These are phyloP conservation scores for Vaucheria bursata DNA, from an alignment of 352 stramenopile species.

Conservation along the genomic window DNA sequence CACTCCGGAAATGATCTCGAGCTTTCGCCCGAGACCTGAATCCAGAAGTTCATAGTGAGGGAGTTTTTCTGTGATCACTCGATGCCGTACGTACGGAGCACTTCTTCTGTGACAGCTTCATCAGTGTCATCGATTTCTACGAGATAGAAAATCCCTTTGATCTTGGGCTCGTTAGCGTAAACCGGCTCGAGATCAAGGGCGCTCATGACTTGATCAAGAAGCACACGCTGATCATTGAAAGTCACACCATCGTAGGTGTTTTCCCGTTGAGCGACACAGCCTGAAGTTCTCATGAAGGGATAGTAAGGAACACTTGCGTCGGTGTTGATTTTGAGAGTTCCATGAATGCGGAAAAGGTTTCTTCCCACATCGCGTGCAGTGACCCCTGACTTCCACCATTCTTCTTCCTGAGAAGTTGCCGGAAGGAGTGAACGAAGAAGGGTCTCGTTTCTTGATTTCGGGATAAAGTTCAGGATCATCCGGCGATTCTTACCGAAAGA, in stretches of 20 bases:
- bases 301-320: not conserved
- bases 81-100: too few relatives aligned
- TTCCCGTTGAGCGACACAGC: not conserved
- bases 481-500: too few relatives aligned
- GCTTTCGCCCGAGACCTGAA: too few relatives aligned
- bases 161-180: not conserved
- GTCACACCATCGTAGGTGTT: conserved; percentile 1
- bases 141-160: not conserved
- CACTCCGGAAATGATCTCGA: too few relatives aligned
- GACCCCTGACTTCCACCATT: not conserved
- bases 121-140: not conserved
- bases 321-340: not conserved
- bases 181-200: not conserved
- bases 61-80: too few relatives aligned
- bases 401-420: not conserved
- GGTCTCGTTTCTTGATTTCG: too few relatives aligned
- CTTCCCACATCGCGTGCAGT: not conserved
- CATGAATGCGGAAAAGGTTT: not conserved
- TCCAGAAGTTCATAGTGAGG: too few relatives aligned
- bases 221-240: not conserved
- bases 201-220: not conserved
- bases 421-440: too few relatives aligned
- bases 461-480: too few relatives aligned
- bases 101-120: not conserved
- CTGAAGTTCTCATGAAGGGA: not conserved